Percentiles rank a stretch among this genome's conserved stretches.
Evolutionary conservation across 768 basidiomycete species (phyloP).

Genomic region (Mycena latifolia): DNA sequence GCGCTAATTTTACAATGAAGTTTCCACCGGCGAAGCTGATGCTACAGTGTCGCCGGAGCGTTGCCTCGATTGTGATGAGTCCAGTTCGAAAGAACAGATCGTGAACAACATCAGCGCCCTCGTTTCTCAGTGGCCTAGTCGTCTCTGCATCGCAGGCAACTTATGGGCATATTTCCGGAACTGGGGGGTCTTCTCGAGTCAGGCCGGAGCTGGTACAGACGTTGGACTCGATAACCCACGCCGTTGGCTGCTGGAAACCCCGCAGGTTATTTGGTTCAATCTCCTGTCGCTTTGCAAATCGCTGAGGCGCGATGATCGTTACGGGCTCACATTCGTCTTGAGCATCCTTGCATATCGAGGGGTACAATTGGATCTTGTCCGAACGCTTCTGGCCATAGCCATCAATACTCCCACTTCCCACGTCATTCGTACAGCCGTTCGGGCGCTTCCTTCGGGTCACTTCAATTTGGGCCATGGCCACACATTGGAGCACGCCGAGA

Average conservation of each 20-base stretch:
- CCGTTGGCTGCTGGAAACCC: background rate
- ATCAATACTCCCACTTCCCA: background rate
- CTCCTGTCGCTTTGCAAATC: slow-evolving; percentile 4
- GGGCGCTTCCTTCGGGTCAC: background rate
- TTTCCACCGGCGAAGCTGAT: background rate
- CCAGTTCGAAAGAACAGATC: background rate
- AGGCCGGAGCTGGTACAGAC: too few relatives aligned
- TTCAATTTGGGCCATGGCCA: slow-evolving; percentile 12
- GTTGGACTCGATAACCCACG: background rate
- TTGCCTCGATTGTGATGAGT: slow-evolving; percentile 12
- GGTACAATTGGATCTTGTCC: slow-evolving; percentile 2
- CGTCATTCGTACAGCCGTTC: background rate
- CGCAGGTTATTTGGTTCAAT: slow-evolving; percentile 8
- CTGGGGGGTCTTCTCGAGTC: too few relatives aligned
- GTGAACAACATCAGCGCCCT: slow-evolving; percentile 7
- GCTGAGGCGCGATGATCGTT: slow-evolving; percentile 3
- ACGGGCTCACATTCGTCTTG: slow-evolving; percentile 4
- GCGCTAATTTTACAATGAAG: background rate
- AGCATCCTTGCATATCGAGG: slow-evolving; percentile 21
- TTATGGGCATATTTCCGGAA: too few relatives aligned
- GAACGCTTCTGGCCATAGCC: slow-evolving; percentile 16
- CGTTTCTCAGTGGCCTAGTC: slow-evolving; percentile 25
- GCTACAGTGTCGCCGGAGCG: background rate
- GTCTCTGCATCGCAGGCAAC: too few relatives aligned
- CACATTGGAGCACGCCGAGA: background rate